phyloP scores from a whole-genome alignment of 1,139 yeast species.

The Protomyces macrosporus region DNA sequence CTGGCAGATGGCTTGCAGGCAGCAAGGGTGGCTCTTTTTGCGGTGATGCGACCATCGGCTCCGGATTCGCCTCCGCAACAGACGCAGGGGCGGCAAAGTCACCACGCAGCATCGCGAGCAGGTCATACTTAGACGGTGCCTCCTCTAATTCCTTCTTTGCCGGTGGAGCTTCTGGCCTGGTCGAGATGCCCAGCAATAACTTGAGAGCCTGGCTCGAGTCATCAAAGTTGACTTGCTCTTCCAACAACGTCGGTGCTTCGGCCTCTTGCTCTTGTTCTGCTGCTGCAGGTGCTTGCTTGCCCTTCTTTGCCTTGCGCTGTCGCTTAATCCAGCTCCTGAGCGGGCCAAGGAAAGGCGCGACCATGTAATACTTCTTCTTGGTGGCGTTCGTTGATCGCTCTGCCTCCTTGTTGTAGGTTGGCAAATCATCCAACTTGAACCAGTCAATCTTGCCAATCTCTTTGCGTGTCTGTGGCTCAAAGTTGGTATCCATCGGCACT shows the following conservation, averaged over 20 bases:
- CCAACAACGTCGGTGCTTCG: not conserved
- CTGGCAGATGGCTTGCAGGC: no score
- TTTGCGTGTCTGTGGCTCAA: constrained; percentile 76
- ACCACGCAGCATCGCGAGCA: not conserved
- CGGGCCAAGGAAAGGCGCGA: constrained; percentile 39
- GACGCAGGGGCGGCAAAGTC: not conserved
- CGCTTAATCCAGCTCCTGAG: constrained; percentile 31
- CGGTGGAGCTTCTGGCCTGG: not conserved
- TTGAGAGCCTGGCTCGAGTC: constrained; percentile 11
- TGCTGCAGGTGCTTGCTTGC: not conserved
- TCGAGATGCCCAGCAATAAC: constrained; percentile 10
- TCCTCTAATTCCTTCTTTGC: not conserved
- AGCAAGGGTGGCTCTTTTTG: not conserved
- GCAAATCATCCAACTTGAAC: constrained; percentile 51
- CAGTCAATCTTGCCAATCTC: constrained; percentile 72
- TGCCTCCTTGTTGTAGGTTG: constrained; percentile 38
- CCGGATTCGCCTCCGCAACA: not conserved
- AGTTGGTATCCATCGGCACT: constrained; percentile 69
- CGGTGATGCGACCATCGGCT: not conserved
- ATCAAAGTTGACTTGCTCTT: not conserved
- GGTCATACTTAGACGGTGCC: not conserved
- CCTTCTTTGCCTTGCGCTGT: constrained; percentile 13
- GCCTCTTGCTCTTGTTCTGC: not conserved
- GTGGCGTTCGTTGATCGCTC: constrained; percentile 22
- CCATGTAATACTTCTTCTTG: constrained; percentile 38